Conservation (phyloP, 768 basidiomycete genomes). For the Suillus luteus region DNA sequence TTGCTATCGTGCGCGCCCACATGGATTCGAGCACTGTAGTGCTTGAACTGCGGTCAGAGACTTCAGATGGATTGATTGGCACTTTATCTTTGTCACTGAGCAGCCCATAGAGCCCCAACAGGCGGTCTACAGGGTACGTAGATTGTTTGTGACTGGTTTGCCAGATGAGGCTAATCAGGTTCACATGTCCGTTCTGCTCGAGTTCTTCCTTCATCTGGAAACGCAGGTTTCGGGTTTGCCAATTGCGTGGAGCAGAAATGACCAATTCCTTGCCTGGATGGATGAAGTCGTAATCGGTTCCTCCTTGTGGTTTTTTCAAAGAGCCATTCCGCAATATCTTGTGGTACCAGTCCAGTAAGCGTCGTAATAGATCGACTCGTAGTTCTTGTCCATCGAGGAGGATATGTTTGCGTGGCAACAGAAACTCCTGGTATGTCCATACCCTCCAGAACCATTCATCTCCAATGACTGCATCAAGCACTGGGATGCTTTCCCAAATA, state of each 20-base stretch:
- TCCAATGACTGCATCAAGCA: not conserved
- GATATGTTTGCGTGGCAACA: not conserved
- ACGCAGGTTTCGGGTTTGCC: not conserved
- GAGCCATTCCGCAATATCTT: not conserved
- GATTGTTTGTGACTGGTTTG: not conserved
- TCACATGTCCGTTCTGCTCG: not conserved
- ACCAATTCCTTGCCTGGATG: slow-evolving; percentile 1
- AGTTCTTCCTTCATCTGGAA: not conserved
- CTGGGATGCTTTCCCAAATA: not conserved
- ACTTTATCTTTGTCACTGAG: not conserved
- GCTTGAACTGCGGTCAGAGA: not conserved
- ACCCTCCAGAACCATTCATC: slow-evolving; percentile 1
- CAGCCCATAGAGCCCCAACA: not conserved
- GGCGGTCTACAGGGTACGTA: not conserved
- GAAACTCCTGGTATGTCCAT: not conserved
- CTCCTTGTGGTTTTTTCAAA: not conserved
- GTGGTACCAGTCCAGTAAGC: not conserved
- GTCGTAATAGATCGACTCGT: not conserved
- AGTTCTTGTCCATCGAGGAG: not conserved
- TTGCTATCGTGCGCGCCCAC: not conserved
- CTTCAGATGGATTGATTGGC: not conserved
- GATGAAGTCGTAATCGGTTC: not conserved
- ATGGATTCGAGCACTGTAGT: not conserved
- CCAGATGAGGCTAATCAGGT: not conserved
- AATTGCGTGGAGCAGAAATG: not conserved